A percentile compares a stretch with the other conserved stretches of the same genome.
Conservation (phyloP, 768 basidiomycete genomes). For the Phylloporus sp. region DNA sequence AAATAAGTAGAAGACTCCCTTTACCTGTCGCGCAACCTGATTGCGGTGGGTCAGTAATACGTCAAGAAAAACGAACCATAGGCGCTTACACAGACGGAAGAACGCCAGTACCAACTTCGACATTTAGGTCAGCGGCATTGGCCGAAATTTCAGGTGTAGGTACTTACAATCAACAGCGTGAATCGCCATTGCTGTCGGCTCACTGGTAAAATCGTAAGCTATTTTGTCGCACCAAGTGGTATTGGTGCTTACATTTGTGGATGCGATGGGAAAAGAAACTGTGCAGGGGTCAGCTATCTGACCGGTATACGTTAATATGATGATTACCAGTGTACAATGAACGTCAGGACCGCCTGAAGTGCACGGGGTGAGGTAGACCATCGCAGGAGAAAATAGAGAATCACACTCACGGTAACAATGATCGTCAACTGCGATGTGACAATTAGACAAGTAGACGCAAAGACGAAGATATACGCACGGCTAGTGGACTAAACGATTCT, state of each 20-base stretch:
- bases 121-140: slow-evolving; percentile 1
- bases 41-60: neutral
- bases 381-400: neutral
- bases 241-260: slow-evolving; percentile 10
- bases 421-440: slow-evolving; percentile 22
- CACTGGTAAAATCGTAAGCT: slow-evolving; percentile 13
- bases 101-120: slow-evolving; percentile 27
- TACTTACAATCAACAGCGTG: slow-evolving; percentile 33
- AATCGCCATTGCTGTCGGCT: slow-evolving; percentile 27
- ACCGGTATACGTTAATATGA: neutral
- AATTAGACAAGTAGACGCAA: neutral
- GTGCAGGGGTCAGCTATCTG: neutral
- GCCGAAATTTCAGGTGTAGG: slow-evolving; percentile 1
- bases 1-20: neutral
- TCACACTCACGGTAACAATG: slow-evolving; percentile 26
- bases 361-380: slow-evolving; percentile 7
- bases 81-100: slow-evolving; percentile 29
- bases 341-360: slow-evolving; percentile 43
- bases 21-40: slow-evolving; percentile 35
- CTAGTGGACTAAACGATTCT: slow-evolving; percentile 17
- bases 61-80: neutral
- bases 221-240: neutral
- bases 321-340: slow-evolving; percentile 46
- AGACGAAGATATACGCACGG: slow-evolving; percentile 15
- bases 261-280: slow-evolving; percentile 14